phyloP scores from a whole-genome alignment of 2,329 filamentous ascomycete species.

The Venturia carpophila region DNA sequence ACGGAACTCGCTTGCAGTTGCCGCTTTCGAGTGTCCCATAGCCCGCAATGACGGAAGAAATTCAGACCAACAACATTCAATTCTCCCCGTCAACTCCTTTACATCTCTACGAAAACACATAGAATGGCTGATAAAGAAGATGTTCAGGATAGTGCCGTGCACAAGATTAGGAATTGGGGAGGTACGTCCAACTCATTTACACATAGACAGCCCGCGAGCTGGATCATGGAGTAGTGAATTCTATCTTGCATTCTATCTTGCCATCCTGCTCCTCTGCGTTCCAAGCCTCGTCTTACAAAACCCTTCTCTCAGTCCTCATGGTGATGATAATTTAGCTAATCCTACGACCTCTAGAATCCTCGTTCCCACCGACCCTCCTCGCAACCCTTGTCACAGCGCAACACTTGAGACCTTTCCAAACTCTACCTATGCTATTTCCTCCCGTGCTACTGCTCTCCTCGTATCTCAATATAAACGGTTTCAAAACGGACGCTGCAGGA shows the following conservation, averaged over 20 bases:
- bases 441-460: conserved; percentile 58
- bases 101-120: background rate
- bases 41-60: background rate
- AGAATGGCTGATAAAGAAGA: conserved; percentile 36
- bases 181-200: conserved; percentile 18
- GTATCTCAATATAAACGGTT: conserved; percentile 57
- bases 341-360: conserved; percentile 44
- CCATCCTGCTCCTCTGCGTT: background rate
- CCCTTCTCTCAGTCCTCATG: background rate
- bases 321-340: conserved; percentile 16
- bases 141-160: conserved; percentile 21
- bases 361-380: conserved; percentile 56
- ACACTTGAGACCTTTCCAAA: conserved; percentile 57
- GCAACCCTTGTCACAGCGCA: conserved; percentile 60
- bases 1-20: background rate
- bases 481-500: conserved; percentile 56
- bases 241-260: background rate
- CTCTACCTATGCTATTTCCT: conserved; percentile 59
- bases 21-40: background rate
- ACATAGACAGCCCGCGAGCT: background rate
- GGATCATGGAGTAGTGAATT: background rate
- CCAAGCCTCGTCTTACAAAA: background rate
- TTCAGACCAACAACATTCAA: background rate
- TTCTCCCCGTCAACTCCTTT: background rate
- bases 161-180: conserved; percentile 21